Evolutionary conservation across 2,329 filamentous ascomycete genomes (phyloP), one percentile per base, ranked within the genome.

Genomic region (Venturia pyrina): DNA sequence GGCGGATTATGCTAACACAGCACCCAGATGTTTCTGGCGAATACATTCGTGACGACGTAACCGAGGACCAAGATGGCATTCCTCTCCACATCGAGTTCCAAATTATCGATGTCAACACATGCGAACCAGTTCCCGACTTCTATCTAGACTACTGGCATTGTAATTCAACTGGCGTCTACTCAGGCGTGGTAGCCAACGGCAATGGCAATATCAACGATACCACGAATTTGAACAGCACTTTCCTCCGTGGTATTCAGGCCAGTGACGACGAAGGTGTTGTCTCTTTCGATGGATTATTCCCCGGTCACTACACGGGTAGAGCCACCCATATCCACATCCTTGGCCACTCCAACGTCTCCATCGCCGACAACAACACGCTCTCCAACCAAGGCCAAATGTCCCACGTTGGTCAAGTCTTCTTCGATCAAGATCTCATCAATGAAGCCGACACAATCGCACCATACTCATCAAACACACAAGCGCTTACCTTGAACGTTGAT

Each of bases 401-500:
- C 8, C 85, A 89, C 75, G 79, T 88, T 48, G 86, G 86, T 21
- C 86, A 89, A 72, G 71, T 86, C 63, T 89, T 86, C 79, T 86
- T 86, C 66, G 85, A 89, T 72, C 82, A 87, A 72, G 77, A 79
- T 68, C 80, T 89, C 11, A 80, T 85, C 69, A 70, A 70, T 34
- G 68, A 76, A 48, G 83, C 88, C 65, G 81, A 85, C 68, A 72
- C 73, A 11, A 76, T 75, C 0, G 67, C 71, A 0, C 81, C 82
- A 3, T 80, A 80, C 73, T 77, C 72, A 70, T 77, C 73, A 66
- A 80, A 80, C 70, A 77, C 70, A 28, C 74, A 77, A 65, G 69
- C 68, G 19, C 43, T 82, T 24, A 86, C 80, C 5, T 75, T 71
- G 46, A 87, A 87, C 70, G 75, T 74, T 15, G 75, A 82, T 0